Conservation (phyloP, 1,139 yeast species). For the Martiniozyma asiatica region DNA sequence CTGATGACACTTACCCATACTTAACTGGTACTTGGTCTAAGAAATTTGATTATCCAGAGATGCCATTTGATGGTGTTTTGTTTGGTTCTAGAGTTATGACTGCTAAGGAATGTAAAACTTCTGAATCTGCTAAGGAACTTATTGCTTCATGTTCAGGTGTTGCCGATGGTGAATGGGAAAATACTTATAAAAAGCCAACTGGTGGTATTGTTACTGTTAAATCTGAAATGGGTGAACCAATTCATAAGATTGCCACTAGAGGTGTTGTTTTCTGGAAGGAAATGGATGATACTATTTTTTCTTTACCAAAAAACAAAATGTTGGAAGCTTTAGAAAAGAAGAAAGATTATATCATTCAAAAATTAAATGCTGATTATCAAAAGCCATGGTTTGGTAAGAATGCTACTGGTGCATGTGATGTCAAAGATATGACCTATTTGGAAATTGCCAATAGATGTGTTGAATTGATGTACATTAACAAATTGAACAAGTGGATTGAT, state of each 20-base stretch:
- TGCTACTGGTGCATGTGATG: conserved; percentile 71
- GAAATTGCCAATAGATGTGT: conserved; percentile 83
- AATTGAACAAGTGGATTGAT: conserved; percentile 83
- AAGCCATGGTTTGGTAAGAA: conserved; percentile 93
- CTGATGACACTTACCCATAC: conserved; percentile 93
- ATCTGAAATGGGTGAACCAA: conserved; percentile 99
- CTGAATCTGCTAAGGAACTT: conserved; percentile 86
- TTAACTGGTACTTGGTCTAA: conserved; percentile 94
- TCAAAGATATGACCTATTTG: conserved; percentile 90
- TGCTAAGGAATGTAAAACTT: conserved; percentile 91
- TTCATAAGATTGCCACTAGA: conserved; percentile 95
- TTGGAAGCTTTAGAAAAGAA: conserved; percentile 71
- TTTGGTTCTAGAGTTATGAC: conserved; percentile 97
- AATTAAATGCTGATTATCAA: conserved; percentile 87
- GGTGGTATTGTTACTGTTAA: conserved; percentile 95
- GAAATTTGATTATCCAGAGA: conserved; percentile 79
- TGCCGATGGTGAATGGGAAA: conserved; percentile 80
- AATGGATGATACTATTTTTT: conserved; percentile 86
- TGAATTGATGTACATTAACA: conserved; percentile 77
- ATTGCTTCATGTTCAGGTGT: conserved; percentile 90
- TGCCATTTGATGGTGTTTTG: conserved; percentile 97
- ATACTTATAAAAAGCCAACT: conserved; percentile 85
- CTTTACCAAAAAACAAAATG: conserved; percentile 81
- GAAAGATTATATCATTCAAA: conserved; percentile 75
- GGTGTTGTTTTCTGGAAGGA: conserved; percentile 97